Conservation (phyloP, 1,284 basidiomycete species). For the Naganishia sp. region DNA sequence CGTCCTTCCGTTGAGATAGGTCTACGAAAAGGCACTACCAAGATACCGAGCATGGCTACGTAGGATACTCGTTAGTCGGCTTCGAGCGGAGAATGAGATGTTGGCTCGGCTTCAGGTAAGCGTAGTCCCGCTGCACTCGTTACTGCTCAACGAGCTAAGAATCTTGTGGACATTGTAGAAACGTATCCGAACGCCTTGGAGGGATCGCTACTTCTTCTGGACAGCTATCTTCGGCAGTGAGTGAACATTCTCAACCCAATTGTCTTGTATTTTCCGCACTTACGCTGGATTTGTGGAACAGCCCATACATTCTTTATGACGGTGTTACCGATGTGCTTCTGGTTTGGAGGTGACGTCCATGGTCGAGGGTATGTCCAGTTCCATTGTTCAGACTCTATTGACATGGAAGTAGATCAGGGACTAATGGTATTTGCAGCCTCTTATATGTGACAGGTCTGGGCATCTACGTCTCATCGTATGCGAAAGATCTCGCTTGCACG, state of each 20-base stretch:
- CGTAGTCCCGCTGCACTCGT: slow-evolving; percentile 35
- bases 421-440: slow-evolving; percentile 57
- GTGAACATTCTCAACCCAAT: slow-evolving; percentile 30
- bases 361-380: slow-evolving; percentile 67
- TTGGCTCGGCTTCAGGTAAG: slow-evolving; percentile 71
- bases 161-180: slow-evolving; percentile 53
- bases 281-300: slow-evolving; percentile 21
- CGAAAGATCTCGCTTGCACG: slow-evolving; percentile 87
- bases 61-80: slow-evolving; percentile 60
- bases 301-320: slow-evolving; percentile 94
- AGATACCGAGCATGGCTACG: slow-evolving; percentile 70
- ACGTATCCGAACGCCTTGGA: slow-evolving; percentile 64
- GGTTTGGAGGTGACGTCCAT: slow-evolving; percentile 74
- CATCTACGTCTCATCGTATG: slow-evolving; percentile 78
- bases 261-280: not conserved
- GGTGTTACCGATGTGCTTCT: slow-evolving; percentile 80
- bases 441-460: slow-evolving; percentile 74
- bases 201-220: slow-evolving; percentile 88
- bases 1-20: slow-evolving; percentile 52
- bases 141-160: too few species aligned
- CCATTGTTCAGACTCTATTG: not conserved
- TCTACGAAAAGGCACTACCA: slow-evolving; percentile 67
- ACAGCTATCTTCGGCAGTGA: slow-evolving; percentile 76
- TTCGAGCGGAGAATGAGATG: slow-evolving; percentile 66
- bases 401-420: not conserved